A percentile compares a stretch with the other conserved stretches of the same genome.
Evolutionary conservation across 2,329 filamentous ascomycete genomes (phyloP).

Genomic region (Sporothrix euskadiensis): DNA sequence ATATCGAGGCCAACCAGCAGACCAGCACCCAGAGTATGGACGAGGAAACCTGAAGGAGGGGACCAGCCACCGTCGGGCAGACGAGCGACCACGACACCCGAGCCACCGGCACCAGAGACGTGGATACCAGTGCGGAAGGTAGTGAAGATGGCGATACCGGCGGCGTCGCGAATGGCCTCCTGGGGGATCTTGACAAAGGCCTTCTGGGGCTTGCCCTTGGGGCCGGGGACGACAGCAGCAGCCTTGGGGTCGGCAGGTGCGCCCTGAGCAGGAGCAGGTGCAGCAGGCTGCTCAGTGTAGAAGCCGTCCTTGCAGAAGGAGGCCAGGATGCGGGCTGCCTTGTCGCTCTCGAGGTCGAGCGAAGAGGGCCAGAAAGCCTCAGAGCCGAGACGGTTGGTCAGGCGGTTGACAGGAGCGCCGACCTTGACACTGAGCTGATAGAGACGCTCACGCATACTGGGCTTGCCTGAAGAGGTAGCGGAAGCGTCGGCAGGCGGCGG

Average conservation of each 20-base stretch:
- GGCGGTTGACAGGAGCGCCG: slow-evolving; percentile 65
- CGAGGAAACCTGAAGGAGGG: slow-evolving; percentile 68
- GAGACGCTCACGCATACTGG: slow-evolving; percentile 33
- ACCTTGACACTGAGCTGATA: slow-evolving; percentile 36
- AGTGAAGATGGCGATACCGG: slow-evolving; percentile 71
- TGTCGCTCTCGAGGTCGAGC: slow-evolving; percentile 73
- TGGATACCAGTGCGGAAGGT: slow-evolving; percentile 61
- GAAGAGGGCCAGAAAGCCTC: slow-evolving; percentile 77
- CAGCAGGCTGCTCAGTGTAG: slow-evolving; percentile 34
- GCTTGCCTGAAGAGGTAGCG: slow-evolving; percentile 16
- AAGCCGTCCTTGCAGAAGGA: slow-evolving; percentile 62
- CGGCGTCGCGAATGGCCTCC: slow-evolving; percentile 55
- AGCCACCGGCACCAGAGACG: slow-evolving; percentile 59
- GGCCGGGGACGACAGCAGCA: slow-evolving; percentile 32
- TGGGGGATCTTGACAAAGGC: slow-evolving; percentile 44
- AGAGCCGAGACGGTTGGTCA: slow-evolving; percentile 66
- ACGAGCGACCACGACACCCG: slow-evolving; percentile 59
- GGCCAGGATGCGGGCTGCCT: slow-evolving; percentile 71
- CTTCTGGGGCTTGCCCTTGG: slow-evolving; percentile 37
- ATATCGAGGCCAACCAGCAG: slow-evolving; percentile 72
- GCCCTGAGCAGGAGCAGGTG: background rate
- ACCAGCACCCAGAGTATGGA: slow-evolving; percentile 68
- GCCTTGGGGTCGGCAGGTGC: slow-evolving; percentile 23
- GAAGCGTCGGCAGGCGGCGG: background rate
- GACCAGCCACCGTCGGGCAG: slow-evolving; percentile 66